These are phyloP conservation scores for Helianthus tuberosus DNA, from an alignment of 129 eudicot genomes.

Conservation along the genomic window DNA sequence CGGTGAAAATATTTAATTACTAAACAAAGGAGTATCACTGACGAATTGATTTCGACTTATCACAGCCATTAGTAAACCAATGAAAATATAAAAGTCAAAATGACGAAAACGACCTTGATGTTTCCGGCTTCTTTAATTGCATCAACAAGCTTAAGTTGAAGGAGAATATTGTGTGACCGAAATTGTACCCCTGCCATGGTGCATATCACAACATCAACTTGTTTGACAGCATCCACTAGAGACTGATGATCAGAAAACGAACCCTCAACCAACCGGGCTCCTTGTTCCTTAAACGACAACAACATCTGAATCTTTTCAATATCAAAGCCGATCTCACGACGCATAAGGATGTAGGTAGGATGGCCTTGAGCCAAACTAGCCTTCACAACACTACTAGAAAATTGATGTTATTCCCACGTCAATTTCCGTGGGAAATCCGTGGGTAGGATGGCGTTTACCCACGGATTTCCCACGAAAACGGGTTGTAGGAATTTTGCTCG, in stretches of 20 bases:
- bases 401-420: too few species aligned
- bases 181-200: conserved; percentile 58
- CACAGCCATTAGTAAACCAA: too few species aligned
- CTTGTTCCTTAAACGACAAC: conserved; percentile 43
- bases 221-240: conserved; percentile 67
- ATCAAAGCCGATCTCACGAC: conserved; percentile 47
- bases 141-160: conserved; percentile 69
- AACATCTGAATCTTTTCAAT: conserved; percentile 53
- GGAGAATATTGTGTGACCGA: conserved; percentile 51
- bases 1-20: too few species aligned
- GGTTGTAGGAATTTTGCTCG: too few species aligned
- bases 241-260: conserved; percentile 61
- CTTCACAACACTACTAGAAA: too few species aligned
- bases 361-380: conserved; percentile 56
- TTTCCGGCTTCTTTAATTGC: conserved; percentile 91
- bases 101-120: conserved; percentile 50
- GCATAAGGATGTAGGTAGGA: conserved; percentile 40
- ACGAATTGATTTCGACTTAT: too few species aligned
- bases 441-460: too few species aligned
- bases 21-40: too few species aligned
- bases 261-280: conserved; percentile 58
- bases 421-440: too few species aligned
- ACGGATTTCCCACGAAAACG: too few species aligned
- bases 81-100: neutral
- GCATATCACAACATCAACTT: conserved; percentile 75